These are phyloP conservation scores for Cytospora mali DNA, from an alignment of 2,329 filamentous ascomycete species.

Conservation along the genomic window DNA sequence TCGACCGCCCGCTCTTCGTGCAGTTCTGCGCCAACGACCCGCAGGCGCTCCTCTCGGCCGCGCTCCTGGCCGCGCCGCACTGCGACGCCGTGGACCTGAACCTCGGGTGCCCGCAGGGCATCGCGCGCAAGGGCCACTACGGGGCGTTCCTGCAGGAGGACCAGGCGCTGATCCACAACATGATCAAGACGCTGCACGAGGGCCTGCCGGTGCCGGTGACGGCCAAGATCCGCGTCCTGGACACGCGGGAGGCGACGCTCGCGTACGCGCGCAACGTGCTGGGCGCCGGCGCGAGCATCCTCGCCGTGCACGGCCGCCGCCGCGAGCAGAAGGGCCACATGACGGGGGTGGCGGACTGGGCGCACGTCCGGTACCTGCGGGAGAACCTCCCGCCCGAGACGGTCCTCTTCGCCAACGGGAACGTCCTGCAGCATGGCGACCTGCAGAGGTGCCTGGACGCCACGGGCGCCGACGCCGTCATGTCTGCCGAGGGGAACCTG, in stretches of 20 bases:
- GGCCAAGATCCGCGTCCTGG: conserved; percentile 90
- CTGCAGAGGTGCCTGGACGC: conserved; percentile 75
- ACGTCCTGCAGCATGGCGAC: conserved; percentile 81
- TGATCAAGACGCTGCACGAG: conserved; percentile 81
- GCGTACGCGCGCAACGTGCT: conserved; percentile 88
- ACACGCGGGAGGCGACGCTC: conserved; percentile 83
- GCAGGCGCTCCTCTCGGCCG: conserved; percentile 77
- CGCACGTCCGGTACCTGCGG: conserved; percentile 77
- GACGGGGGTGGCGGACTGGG: conserved; percentile 92
- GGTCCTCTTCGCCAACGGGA: conserved; percentile 96
- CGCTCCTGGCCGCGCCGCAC: conserved; percentile 76
- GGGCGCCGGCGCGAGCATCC: conserved; percentile 83
- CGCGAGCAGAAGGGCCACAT: conserved; percentile 95
- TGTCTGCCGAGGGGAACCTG: conserved; percentile 95
- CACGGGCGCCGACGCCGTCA: conserved; percentile 89
- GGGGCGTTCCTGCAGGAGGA: conserved; percentile 95
- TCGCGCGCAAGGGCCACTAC: conserved; percentile 87
- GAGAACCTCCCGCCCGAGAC: conserved; percentile 83
- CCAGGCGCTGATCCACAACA: conserved; percentile 75
- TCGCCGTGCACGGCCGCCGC: conserved; percentile 87
- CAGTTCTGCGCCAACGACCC: conserved; percentile 95
- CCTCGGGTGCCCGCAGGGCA: conserved; percentile 93
- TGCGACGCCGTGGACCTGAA: conserved; percentile 97
- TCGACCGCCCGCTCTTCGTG: conserved; percentile 89
- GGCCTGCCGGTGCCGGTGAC: conserved; percentile 84